Conservation (phyloP, 1,284 basidiomycete genomes). For the Moesziomyces globuligerus region DNA sequence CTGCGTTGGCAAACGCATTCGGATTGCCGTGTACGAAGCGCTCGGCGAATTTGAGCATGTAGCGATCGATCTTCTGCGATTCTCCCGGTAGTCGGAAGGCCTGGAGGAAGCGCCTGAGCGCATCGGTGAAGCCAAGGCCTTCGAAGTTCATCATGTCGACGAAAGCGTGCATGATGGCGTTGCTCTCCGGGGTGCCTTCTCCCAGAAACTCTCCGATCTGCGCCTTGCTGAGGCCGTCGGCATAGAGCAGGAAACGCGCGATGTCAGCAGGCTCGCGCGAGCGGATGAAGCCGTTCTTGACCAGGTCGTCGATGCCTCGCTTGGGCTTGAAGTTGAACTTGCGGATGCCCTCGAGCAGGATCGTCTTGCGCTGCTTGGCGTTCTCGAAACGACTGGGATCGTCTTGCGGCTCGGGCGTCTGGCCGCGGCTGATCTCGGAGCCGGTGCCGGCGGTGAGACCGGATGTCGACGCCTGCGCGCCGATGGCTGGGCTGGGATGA, state of each 20-base stretch:
- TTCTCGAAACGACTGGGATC: constrained; percentile 94
- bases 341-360: constrained; percentile 91
- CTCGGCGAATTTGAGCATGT: constrained; percentile 68
- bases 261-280: constrained; percentile 81
- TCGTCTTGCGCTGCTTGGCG: constrained; percentile 97
- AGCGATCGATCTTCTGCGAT: constrained; percentile 67
- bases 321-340: constrained; percentile 97
- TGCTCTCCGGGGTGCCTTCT: constrained; percentile 66
- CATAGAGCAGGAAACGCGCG: constrained; percentile 85
- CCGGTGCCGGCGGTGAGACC: constrained; percentile 7
- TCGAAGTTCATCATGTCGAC: constrained; percentile 67
- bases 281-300: constrained; percentile 88
- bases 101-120: constrained; percentile 64
- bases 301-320: constrained; percentile 86
- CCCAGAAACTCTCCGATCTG: constrained; percentile 98
- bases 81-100: constrained; percentile 66
- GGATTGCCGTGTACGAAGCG: constrained; percentile 65
- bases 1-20: constrained; percentile 65
- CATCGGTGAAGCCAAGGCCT: constrained; percentile 60
- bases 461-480: constrained; percentile 4
- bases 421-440: constrained; percentile 26
- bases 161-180: constrained; percentile 67
- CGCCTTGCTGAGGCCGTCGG: constrained; percentile 92
- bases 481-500: constrained; percentile 15
- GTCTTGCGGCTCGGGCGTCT: constrained; percentile 70